Evolutionary conservation across 2,329 filamentous ascomycete species (phyloP).

Genomic region (Xenoacremonium recifei): DNA sequence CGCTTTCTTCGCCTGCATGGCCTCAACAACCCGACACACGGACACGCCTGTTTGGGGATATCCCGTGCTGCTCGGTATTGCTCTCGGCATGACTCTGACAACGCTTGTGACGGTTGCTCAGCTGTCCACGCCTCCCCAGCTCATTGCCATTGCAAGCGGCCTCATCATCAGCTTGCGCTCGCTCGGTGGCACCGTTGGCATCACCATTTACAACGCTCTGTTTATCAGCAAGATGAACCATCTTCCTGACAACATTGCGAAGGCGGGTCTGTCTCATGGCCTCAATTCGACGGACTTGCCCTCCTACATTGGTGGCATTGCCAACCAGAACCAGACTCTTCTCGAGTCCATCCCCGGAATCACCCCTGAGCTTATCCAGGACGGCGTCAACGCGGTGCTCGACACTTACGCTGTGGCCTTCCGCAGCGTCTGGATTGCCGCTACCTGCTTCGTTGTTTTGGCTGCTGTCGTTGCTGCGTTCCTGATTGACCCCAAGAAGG

Average conservation of each 20-base stretch:
- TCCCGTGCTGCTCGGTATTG: conserved; percentile 32
- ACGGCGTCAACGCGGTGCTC: conserved; percentile 21
- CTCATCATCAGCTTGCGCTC: conserved; percentile 36
- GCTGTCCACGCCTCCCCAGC: conserved; percentile 33
- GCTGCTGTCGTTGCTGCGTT: conserved; percentile 17
- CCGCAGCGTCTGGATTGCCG: conserved; percentile 32
- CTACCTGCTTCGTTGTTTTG: conserved; percentile 25
- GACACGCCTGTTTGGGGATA: conserved; percentile 34
- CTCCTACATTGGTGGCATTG: conserved; percentile 27
- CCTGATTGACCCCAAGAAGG: conserved; percentile 31
- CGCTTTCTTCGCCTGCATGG: conserved; percentile 33
- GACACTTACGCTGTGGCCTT: conserved; percentile 30
- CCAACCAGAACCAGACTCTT: conserved; percentile 21
- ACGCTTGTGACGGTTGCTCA: conserved; percentile 35
- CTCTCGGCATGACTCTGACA: conserved; percentile 31
- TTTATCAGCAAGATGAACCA: conserved; percentile 27
- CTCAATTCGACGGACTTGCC: conserved; percentile 20
- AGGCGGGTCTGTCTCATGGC: conserved; percentile 28
- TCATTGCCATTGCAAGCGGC: conserved; percentile 36
- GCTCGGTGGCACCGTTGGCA: conserved; percentile 35
- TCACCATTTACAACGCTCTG: conserved; percentile 34
- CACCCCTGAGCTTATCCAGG: conserved; percentile 27
- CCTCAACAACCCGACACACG: conserved; percentile 23
- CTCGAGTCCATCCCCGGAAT: conserved; percentile 27
- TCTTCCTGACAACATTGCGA: conserved; percentile 31